Evolutionary conservation across 768 basidiomycete genomes (phyloP), one percentile per base, ranked within the genome.

Genomic region (Rhizopogon vinicolor): DNA sequence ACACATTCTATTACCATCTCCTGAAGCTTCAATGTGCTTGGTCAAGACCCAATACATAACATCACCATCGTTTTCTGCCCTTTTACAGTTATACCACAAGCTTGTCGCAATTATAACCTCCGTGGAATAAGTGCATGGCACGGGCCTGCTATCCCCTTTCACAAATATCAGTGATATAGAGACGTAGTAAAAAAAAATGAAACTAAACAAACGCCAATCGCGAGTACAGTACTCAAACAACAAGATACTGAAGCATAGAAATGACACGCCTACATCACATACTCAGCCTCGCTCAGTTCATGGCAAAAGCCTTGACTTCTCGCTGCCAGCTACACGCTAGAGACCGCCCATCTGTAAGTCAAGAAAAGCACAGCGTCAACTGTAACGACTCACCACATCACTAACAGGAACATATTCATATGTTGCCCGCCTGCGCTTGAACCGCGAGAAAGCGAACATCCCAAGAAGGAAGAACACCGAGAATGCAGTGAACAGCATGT

Each of bases 221-320:
- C 29, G 29, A 37, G 13, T n/a, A n/a, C 12, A 35, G 31, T 12
- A 37, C 37, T 9, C 35, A 51, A 25, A 39, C 37, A 13, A 10
- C 18, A 51, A 28, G 16, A 52, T 33, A 51, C n/a, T 7, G 16
- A 33, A 33, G 14, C 18, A 33, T 18, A 40, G 35, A 33, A 37
- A 41, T n/a, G 25, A 54, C 33, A 37, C 48, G 19, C 3, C 48
- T 14, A 16, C 9, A 37, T 35, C 8, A 22, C 33, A 19, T 22
- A 35, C 22, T 5, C 8, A 28, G 22, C 50, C 22, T 22, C 18
- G 25, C 14, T 14, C 28, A 50, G 9, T 52, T 68, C 60, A 68
- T 41, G 62, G 58, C 37, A 69, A 57, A 44, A 66, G 46, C 22
- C 54, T 58, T 13, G 65, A 57, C 58, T 69, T 69, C 55, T 70